Base-by-base conservation (phyloP, 257 asterid genomes). In the Prunella vulgaris region DNA sequence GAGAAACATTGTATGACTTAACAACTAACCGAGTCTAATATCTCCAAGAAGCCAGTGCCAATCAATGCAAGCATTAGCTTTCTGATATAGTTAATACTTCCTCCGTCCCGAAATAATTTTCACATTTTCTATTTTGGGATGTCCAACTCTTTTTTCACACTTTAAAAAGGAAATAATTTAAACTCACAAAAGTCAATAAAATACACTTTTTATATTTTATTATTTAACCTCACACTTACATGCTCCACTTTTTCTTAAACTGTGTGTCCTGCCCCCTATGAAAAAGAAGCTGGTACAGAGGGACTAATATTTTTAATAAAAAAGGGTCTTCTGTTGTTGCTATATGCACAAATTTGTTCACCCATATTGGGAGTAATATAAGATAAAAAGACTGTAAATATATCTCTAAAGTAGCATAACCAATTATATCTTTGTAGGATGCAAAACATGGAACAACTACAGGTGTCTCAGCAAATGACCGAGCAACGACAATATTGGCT, bases 381-480 rank as follows among this genome's bases (percentile, higher is more conserved):
- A 46, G 56, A 58, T 24, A 4, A 28, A 68, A 17, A 17, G 48
- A 25, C 13, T 57, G 64, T 28, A 62, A 58, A 24, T 64, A 18
- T 18, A 25, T 42, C 42, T 58, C 56, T 58, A 30, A 63, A 37
- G 65, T 60, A 28, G 54, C 68, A 27, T 73, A 63, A 73, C 32
- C 33, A 38, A 37, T 56, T 60, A 22, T 12, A 14, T 67, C 66
- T 66, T 44, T 74, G 76, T 73, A 94, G 99, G 99, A 94, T 75
- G 97, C 97, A 54, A 94, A 89, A 80, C 78, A 87, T 76, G 99
- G 96, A 40, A 91, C 97, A 13, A 86, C 86, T 46, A 94, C 99
- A 4, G 99, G 99, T 77, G 99, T 94, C 57, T 94, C 99, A 64
- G 99, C 99, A 79, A 76, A 73, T 63, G 99, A 94, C 72, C 85